These are phyloP conservation scores for Nicotiana noctiflora DNA, from an alignment of 257 asterid genomes.

Conservation along the genomic window DNA sequence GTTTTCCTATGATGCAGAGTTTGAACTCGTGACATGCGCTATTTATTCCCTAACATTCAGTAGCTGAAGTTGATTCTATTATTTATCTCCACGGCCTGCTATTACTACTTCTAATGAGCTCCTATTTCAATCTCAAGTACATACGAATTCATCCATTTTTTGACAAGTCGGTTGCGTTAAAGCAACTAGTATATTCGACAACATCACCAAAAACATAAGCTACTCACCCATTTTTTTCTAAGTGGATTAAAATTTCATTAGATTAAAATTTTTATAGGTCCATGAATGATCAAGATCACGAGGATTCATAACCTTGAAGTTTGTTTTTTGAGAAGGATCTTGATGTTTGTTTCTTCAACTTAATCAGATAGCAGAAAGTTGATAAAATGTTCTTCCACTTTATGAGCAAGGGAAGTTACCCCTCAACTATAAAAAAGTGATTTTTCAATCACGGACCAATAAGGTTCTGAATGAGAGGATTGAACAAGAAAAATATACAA, in stretches of 20 bases:
- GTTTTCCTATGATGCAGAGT: too few species aligned
- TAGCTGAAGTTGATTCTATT: neutral
- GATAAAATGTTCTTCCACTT: neutral
- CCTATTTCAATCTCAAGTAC: neutral
- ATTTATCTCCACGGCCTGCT: neutral
- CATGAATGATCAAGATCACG: too few species aligned
- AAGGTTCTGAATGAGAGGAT: neutral
- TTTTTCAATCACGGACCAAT: neutral
- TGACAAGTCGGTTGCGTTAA: neutral
- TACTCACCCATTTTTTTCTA: neutral
- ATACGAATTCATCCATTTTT: too few species aligned
- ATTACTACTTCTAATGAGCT: neutral
- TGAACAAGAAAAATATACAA: neutral
- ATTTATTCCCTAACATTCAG: neutral
- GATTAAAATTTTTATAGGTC: too few species aligned
- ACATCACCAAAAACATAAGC: neutral
- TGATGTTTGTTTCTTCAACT: too few species aligned
- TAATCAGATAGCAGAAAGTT: neutral
- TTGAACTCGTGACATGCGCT: too few species aligned
- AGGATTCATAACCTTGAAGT: too few species aligned
- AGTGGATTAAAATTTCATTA: neutral
- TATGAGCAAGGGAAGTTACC: neutral
- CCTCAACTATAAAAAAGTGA: neutral
- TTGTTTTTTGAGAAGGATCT: too few species aligned
- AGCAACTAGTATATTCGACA: neutral